Base-by-base conservation (phyloP, 371 early-diverging fungal species). In the Choanephora cucurbitarum region DNA sequence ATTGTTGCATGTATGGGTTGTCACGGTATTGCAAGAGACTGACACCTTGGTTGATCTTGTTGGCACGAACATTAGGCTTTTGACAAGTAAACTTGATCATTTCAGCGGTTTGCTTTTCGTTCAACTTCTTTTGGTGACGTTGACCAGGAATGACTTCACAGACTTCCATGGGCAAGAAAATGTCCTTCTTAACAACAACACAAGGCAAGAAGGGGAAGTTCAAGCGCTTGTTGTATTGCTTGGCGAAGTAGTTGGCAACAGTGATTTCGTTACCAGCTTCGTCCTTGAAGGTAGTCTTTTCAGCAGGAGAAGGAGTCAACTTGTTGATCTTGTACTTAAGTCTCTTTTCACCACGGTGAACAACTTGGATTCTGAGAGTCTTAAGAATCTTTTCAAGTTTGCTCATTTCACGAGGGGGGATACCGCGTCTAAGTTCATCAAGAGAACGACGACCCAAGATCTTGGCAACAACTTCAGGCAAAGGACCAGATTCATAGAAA, bases 81-180 rank as follows among this genome's bases (percentile, higher is more conserved):
- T 90, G 89, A 66, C 92, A 90, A 3, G 95, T 91, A 65, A 93
- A 92, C 62, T 86, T 91, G 70, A 97, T 94, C 94, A 97, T 96
- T 58, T 95, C 93, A 0, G 94, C 90, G 0, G 96, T 96, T 79
- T 96, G 90, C 44, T 78, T 80, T 47, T 94, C 94, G 60, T 90
- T 88, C 18, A 94, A 75, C 69, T 92, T 92, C 66, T 89, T 81
- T 61, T 81, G 66, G 61, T 84, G 85, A 32, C 92, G 84, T 79
- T 95, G 95, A 48, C 92, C 93, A 52, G 85, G 79, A n/a, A 88
- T 68, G 19, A 97, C 75, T 31, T 85, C 82, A 79, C 97, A 96
- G 39, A 95, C 83, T 74, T 98, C 97, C 79, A 97, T 83, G 32
- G 98, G 97, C 40, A 97, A 70, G 61, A 77, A 85, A 33, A 80